A percentile compares a stretch with the other conserved stretches of the same genome.
These are phyloP conservation scores for Grosmannia clavigera DNA, from an alignment of 2,329 filamentous ascomycete genomes.

Conservation along the genomic window DNA sequence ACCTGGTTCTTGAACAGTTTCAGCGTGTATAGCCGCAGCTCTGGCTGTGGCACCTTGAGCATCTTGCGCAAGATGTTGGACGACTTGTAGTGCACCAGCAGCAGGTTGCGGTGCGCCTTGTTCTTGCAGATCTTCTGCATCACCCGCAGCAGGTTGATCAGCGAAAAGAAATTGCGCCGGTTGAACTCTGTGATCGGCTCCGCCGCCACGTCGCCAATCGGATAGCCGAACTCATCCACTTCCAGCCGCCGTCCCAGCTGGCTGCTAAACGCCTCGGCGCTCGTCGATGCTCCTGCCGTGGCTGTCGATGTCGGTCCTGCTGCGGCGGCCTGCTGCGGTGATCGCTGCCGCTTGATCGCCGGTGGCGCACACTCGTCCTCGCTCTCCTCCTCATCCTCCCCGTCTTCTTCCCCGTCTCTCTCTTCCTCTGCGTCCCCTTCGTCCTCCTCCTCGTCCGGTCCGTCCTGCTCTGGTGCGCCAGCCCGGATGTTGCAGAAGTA, in stretches of 20 bases:
- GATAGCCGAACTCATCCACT: conserved; percentile 82
- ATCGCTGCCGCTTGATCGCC: conserved; percentile 55
- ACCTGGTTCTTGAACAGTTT: conserved; percentile 99
- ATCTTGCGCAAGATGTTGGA: conserved; percentile 84
- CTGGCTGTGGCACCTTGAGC: conserved; percentile 77
- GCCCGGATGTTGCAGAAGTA: conserved; percentile 66
- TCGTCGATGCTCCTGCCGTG: not conserved
- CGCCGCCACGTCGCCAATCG: conserved; percentile 51
- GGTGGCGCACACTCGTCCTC: conserved; percentile 75
- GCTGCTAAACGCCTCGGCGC: conserved; percentile 1
- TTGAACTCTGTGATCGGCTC: conserved; percentile 82
- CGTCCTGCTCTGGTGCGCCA: conserved; percentile 15
- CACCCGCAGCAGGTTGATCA: conserved; percentile 88
- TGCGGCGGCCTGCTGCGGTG: conserved; percentile 23
- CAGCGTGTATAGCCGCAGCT: conserved; percentile 83
- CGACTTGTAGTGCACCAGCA: conserved; percentile 92
- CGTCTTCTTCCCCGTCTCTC: conserved; percentile 17
- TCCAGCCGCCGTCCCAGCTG: conserved; percentile 27
- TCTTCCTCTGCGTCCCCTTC: conserved; percentile 19
- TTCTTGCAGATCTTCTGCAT: conserved; percentile 96
- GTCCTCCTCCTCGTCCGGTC: conserved; percentile 12
- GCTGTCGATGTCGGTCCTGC: not conserved
- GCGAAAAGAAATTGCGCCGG: conserved; percentile 86
- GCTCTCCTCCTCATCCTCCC: conserved; percentile 34
- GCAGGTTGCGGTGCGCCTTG: conserved; percentile 86